Evolutionary conservation across 2,329 filamentous ascomycete genomes (phyloP), one percentile per base, ranked within the genome.

Genomic region (Dissoconium aciculare): DNA sequence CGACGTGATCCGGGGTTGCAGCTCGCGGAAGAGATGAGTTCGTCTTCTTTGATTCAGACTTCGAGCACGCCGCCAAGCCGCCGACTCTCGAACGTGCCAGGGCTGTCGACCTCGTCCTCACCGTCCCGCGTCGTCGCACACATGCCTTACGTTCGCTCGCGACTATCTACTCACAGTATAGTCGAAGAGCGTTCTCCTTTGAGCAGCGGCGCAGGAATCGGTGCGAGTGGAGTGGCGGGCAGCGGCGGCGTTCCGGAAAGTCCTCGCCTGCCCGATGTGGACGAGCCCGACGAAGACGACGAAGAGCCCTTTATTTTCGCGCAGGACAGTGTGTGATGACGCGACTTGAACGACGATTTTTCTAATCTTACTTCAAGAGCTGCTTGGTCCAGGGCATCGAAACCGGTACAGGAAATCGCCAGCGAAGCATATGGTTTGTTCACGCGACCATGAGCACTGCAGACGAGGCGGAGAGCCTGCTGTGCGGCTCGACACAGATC

Each of bases 11-110:
- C 82, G 1, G 85, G 93, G 49, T 79, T 82, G 33, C 79, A 74
- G 4, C 66, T 98, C 24, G 91, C 83, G 0, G 89, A 98, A 32
- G 93, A 84, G 1, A 83, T 98, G 67, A 83, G 82, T 15, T 89
- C 83, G 1, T 95, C 87, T 0, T 69, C 84, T 46, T 72, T 91
- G 44, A 61, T 94, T 34, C 79, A 92, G 27, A 72, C 81, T 23
- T 89, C 83, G 1, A 83, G 79, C 4, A 80, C 72, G 35, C 81
- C 84, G 1, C 74, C 71, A 2, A 73, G 78, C 37, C 81, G 84
- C 53, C 78, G 81, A 31, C 66, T 84, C 1, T 69, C 69, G 4
- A 71, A 66, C 27, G 67, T 74, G 9, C 70, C 72, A 12, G 66
- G 66, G 4, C 69, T 74, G 60, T 94, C 85, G 3, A 76, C 77